Evolutionary conservation across 2,329 filamentous ascomycete genomes (phyloP).

Genomic region (Fusarium penzigii): DNA sequence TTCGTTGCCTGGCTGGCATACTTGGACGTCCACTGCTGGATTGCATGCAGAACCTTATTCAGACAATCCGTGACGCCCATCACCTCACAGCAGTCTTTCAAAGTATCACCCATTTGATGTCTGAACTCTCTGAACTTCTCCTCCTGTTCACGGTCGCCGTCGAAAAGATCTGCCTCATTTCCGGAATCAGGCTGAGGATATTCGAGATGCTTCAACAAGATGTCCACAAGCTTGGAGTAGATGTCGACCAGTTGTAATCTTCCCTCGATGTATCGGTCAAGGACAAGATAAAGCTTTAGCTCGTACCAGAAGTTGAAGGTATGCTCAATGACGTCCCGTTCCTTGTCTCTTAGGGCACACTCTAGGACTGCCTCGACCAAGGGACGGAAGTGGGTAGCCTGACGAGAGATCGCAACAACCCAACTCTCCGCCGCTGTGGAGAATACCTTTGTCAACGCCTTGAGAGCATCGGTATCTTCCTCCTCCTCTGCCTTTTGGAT

Average conservation of each 20-base stretch:
- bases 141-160: constrained; percentile 92
- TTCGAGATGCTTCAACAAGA: constrained; percentile 87
- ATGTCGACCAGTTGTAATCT: constrained; percentile 76
- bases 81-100: constrained; percentile 96
- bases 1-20: constrained; percentile 75
- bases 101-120: constrained; percentile 94
- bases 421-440: constrained; percentile 92
- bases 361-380: constrained; percentile 92
- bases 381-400: constrained; percentile 77
- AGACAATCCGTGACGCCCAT: constrained; percentile 92
- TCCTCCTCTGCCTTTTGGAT: constrained; percentile 74
- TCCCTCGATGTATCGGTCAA: constrained; percentile 86
- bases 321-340: constrained; percentile 86
- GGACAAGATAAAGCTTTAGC: constrained; percentile 89
- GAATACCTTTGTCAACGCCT: constrained; percentile 86
- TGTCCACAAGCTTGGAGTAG: constrained; percentile 86
- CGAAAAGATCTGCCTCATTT: constrained; percentile 82
- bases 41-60: constrained; percentile 81
- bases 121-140: constrained; percentile 97
- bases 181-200: constrained; percentile 77
- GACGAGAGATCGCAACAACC: constrained; percentile 86
- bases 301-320: constrained; percentile 99
- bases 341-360: constrained; percentile 82
- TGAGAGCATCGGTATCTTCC: constrained; percentile 84
- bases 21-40: constrained; percentile 84